These are phyloP conservation scores for Sporobolomyces pararoseus DNA, from an alignment of 768 basidiomycete genomes.

Conservation along the genomic window DNA sequence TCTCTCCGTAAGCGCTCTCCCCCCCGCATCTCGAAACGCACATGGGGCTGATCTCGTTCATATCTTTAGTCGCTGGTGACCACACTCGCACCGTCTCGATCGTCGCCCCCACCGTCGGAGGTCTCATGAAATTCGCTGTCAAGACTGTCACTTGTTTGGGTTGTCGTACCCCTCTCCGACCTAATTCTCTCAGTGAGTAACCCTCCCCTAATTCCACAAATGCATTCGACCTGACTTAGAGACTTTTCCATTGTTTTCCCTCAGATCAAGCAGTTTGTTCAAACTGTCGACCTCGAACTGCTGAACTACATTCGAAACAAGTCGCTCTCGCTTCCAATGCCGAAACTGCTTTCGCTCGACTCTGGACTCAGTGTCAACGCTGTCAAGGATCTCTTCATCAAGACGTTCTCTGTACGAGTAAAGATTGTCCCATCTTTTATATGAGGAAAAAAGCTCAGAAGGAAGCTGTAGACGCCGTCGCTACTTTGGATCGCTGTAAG, in stretches of 20 bases:
- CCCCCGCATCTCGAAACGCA: too few relatives aligned
- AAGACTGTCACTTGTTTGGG: constrained; percentile 92
- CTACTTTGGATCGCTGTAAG: constrained; percentile 79
- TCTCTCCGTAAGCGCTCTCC: constrained; percentile 60
- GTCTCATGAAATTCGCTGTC: constrained; percentile 97
- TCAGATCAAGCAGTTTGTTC: constrained; percentile 88
- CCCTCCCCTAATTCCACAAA: background rate
- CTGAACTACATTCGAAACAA: constrained; percentile 91
- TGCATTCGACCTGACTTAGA: background rate
- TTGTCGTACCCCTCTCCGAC: constrained; percentile 78
- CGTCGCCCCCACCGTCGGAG: constrained; percentile 91
- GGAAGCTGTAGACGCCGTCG: constrained; percentile 82
- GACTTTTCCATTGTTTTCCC: background rate
- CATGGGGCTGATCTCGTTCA: too few relatives aligned
- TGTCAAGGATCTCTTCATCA: constrained; percentile 81
- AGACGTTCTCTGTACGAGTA: constrained; percentile 95
- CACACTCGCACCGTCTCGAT: constrained; percentile 94
- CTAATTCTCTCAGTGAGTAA: constrained; percentile 25
- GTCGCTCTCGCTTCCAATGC: constrained; percentile 64
- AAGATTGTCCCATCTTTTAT: constrained; percentile 98
- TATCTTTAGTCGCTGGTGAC: constrained; percentile 79
- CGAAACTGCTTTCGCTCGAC: constrained; percentile 84
- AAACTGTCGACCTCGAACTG: constrained; percentile 78
- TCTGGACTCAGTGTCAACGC: constrained; percentile 98
- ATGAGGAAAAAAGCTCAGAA: constrained; percentile 98